Evolutionary conservation across 306 rosid species (phyloP).

Genomic region (Inga laurina): DNA sequence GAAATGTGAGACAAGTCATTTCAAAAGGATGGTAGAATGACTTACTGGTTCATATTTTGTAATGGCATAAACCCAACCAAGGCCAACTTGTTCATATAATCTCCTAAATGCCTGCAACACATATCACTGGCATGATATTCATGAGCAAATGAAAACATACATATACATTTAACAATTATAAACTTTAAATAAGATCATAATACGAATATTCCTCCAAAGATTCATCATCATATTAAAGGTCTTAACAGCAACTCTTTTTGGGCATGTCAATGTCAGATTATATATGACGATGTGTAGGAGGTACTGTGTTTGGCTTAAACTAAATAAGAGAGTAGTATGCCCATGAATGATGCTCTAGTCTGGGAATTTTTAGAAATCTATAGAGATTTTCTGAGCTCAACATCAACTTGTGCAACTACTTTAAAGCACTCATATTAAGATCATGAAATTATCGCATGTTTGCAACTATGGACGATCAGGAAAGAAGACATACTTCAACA

Average conservation of each 20-base stretch:
- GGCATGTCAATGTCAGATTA: background rate
- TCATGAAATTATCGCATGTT: background rate
- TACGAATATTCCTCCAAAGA: constrained; percentile 7
- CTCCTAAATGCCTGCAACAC: constrained; percentile 77
- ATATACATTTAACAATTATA: background rate
- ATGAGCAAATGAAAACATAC: constrained; percentile 4
- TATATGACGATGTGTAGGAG: background rate
- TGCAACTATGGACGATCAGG: constrained; percentile 6
- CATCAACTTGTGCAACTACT: background rate
- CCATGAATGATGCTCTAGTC: background rate
- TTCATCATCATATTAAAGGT: background rate
- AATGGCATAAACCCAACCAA: constrained; percentile 92
- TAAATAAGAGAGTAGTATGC: background rate
- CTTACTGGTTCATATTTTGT: constrained; percentile 86
- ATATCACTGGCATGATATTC: constrained; percentile 6
- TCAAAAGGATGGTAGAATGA: constrained; percentile 19
- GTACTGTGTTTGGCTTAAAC: background rate
- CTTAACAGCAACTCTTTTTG: background rate
- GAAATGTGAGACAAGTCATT: constrained; percentile 18
- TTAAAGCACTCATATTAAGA: background rate
- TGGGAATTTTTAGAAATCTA: background rate
- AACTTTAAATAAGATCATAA: background rate
- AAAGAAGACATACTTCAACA: constrained; percentile 69
- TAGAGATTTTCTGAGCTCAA: background rate
- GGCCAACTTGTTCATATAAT: constrained; percentile 82